Base-by-base conservation (phyloP, 1,284 basidiomycete genomes). In the Sanghuangporus baumii region DNA sequence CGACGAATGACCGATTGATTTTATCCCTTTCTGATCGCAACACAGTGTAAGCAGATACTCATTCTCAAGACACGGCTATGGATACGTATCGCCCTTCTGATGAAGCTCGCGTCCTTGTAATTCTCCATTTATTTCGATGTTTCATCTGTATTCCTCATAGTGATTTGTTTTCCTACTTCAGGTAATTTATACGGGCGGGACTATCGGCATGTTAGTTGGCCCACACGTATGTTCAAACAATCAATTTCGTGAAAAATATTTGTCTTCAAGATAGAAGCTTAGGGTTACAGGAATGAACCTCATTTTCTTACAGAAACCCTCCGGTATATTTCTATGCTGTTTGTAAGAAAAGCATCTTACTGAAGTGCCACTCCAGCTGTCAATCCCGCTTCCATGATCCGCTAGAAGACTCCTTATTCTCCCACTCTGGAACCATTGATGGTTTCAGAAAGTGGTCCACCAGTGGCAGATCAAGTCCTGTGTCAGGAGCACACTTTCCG, bases 351-450 rank as follows among this genome's bases (percentile, higher is more conserved):
- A 23, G 14, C 16, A 16, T 34, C 11, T 48, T 48, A 18, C 40
- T 37, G 23, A 58, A 58, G 18, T 43, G 34, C 18, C 31, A 5
- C 4, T 40, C n/a, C 20, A 62, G 61, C 67, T 87, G 87, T 67
- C 92, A 94, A 74, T 84, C 84, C 40, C 84, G 92, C 11, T 94
- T 94, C 69, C 91, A 95, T 73, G 92, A 94, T 69, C 93, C 92
- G 6, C 75, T 86, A 37, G 87, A 91, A 70, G 87, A 90, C 64
- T 93, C 91, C 2, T 74, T 93, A 26, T 91, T 89, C 72, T 90
- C 91, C 2, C 80, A 90, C 68, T 80, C 89, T 1, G 76, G 78
- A 14, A 86, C 88, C 18, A 86, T 92, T 2, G 83, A 89, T 71
- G 85, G 87, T 6, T 93, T 87, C 68, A 78, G 89, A 64, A 78